phyloP scores from a whole-genome alignment of 2,329 filamentous ascomycete species.

The Fusarium floridanum region DNA sequence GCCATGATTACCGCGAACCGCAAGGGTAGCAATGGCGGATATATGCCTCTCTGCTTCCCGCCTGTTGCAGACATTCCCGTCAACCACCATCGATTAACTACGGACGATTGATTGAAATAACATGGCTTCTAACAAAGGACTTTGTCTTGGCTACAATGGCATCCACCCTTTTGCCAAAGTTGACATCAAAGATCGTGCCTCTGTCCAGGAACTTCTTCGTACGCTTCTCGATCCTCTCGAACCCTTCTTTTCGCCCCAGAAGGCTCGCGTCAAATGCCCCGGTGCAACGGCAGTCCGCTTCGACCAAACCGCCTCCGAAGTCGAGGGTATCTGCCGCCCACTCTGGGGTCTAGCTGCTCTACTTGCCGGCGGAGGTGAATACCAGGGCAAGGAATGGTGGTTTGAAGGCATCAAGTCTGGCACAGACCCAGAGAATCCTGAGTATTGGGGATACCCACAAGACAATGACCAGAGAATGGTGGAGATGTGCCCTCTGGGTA shows the following conservation, averaged over 20 bases:
- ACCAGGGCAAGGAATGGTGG: conserved; percentile 72
- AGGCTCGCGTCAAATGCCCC: conserved; percentile 74
- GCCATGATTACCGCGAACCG: conserved; percentile 15
- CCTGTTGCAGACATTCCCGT: background rate
- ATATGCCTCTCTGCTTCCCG: conserved; percentile 13
- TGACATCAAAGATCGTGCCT: conserved; percentile 62
- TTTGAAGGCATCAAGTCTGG: conserved; percentile 78
- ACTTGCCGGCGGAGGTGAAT: conserved; percentile 75
- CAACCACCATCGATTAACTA: conserved; percentile 2
- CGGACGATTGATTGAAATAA: background rate
- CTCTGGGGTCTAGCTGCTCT: conserved; percentile 81
- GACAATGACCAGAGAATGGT: conserved; percentile 88
- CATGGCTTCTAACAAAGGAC: conserved; percentile 37
- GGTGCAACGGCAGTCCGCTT: conserved; percentile 81
- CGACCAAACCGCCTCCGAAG: conserved; percentile 81
- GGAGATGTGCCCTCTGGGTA: conserved; percentile 82
- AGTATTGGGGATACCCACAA: conserved; percentile 83
- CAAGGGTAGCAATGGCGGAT: conserved; percentile 13
- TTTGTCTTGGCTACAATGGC: conserved; percentile 63
- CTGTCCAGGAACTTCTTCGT: conserved; percentile 71
- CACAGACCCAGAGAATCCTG: conserved; percentile 75
- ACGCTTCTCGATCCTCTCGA: conserved; percentile 78
- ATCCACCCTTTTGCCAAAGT: conserved; percentile 69
- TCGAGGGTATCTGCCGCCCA: conserved; percentile 81
- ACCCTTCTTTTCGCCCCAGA: conserved; percentile 76